Evolutionary conservation across 2,329 filamentous ascomycete genomes (phyloP).

Genomic region (Ophiosphaerella korrae): DNA sequence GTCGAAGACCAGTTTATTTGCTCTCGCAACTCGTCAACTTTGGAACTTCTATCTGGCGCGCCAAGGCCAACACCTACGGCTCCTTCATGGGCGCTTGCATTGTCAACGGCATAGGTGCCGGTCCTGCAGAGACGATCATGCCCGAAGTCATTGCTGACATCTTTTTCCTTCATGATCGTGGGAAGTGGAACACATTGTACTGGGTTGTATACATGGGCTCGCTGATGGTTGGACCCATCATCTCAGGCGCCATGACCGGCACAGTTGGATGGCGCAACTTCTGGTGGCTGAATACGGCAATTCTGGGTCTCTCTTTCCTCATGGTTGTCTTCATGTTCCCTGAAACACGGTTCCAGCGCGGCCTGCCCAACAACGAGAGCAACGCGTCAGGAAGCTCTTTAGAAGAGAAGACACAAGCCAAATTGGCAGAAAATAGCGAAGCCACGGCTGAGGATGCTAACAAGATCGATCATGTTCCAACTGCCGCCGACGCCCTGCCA

Average conservation of each 20-base stretch:
- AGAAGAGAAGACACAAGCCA: slow-evolving; percentile 25
- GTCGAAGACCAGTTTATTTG: slow-evolving; percentile 60
- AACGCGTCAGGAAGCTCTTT: slow-evolving; percentile 6
- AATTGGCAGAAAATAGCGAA: slow-evolving; percentile 14
- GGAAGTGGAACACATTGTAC: slow-evolving; percentile 66
- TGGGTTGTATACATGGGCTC: slow-evolving; percentile 67
- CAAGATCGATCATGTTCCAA: slow-evolving; percentile 32
- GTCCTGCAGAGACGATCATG: slow-evolving; percentile 66
- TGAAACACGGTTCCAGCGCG: slow-evolving; percentile 65
- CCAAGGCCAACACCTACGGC: slow-evolving; percentile 61
- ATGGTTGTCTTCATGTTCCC: slow-evolving; percentile 65
- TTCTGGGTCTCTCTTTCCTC: slow-evolving; percentile 57
- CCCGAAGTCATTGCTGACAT: slow-evolving; percentile 68
- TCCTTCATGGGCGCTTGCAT: slow-evolving; percentile 69
- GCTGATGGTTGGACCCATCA: slow-evolving; percentile 63
- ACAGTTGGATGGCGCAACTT: slow-evolving; percentile 65
- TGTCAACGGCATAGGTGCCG: slow-evolving; percentile 66
- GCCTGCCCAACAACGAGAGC: slow-evolving; percentile 30
- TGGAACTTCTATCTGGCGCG: slow-evolving; percentile 62
- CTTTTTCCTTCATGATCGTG: slow-evolving; percentile 68
- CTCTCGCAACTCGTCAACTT: slow-evolving; percentile 59
- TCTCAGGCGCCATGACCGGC: slow-evolving; percentile 65
- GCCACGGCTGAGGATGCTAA: slow-evolving; percentile 24
- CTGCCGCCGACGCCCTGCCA: slow-evolving; percentile 18
- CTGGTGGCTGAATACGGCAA: slow-evolving; percentile 68